Evolutionary conservation across 1,139 yeast genomes (phyloP), one percentile per base, ranked within the genome.

Genomic region (Candida glucosophila): DNA sequence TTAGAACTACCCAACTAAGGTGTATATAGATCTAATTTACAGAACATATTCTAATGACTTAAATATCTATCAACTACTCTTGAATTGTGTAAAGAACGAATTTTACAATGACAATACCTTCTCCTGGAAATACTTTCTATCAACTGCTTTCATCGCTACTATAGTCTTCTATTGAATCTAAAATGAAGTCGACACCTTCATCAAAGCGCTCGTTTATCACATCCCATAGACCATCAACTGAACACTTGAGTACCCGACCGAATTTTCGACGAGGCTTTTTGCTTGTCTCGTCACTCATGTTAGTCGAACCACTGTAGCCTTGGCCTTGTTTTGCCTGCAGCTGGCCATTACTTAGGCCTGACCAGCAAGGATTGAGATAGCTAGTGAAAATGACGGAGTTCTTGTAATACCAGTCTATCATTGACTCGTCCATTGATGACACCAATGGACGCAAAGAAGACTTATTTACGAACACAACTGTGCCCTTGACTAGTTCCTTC

Each of bases 371-470:
- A 46, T 88, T 93, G 33, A 67, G 67, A 28, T 66, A 59, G 30
- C 86, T 70, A 5, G 95, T 73, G 49, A 88, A 86, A 1, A 90
- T 71, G 15, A 88, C 70, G 2, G 96, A 83, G 40, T 83, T 81
- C 37, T 77, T 77, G 55, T 77, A 86, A 49, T 77, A 90, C 96
- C 97, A 88, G 42, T 86, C 95, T 12, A 82, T 72, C 59, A 82
- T 69, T 15, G 81, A 73, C 50, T 90, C 97, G 50, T 88, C 96
- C 52, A 86, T 77, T 19, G 83, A 68, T 5, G 95, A 90, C 6
- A 81, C 81, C 29, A 88, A 67, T 1, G 95, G 76, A 41, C 81
- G 75, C 41, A 88, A 57, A 12, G 67, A 65, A 2, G 77, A 66
- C 28, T 77, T 64, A 36, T 77, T 85, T 14, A 79, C 60, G 44